Evolutionary conservation across 169 alveolate genomes (phyloP), one percentile per base, ranked within the genome.

Genomic region (Plasmodium vivax): DNA sequence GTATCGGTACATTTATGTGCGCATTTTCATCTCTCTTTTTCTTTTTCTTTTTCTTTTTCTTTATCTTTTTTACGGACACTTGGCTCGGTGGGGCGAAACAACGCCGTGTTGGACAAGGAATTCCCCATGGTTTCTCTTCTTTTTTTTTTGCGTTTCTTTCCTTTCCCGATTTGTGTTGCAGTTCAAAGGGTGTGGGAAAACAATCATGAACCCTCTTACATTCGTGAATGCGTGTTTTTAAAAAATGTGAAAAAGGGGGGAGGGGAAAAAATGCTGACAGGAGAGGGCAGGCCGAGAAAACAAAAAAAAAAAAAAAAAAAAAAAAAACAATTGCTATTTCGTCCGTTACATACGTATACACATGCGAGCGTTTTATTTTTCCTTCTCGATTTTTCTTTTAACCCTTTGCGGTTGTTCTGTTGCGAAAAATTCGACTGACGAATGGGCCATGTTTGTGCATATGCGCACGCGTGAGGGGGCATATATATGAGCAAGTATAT

Each of bases 71-170:
- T 27, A 58, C 91, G 6, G 32, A 85, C 93, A 85, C 93, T 85
- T 85, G 93, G 93, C 34, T 75, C 85, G 38, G 93, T 85, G 45
- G 93, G 93, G 23, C 93, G 93, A 58, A 85, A 85, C 45, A 85
- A 54, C 38, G 93, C 85, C 68, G 93, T 51, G 68, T 79, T 85
- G 34, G 93, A 85, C 51, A 85, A 36, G 77, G 93, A 30, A 56
- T 79, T 74, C 23, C 93, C 93, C 93, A 85, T 82, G 45, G 38
- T 58, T 72, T 14, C 56, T 80, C 14, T 7, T 41, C 14, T 80
- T 80, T 80, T 85, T 1, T 85, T 41, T 23, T 16, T 27, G 23
- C 14, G 6, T 19, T 74, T 74, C 10, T 30, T 38, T 79, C 54
- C 43, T 79, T 79, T 41, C 36, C 32, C 30, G 7, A 34, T 79